phyloP scores from a whole-genome alignment of 2,329 filamentous ascomycete genomes.

The Penicillium griseofulvum region DNA sequence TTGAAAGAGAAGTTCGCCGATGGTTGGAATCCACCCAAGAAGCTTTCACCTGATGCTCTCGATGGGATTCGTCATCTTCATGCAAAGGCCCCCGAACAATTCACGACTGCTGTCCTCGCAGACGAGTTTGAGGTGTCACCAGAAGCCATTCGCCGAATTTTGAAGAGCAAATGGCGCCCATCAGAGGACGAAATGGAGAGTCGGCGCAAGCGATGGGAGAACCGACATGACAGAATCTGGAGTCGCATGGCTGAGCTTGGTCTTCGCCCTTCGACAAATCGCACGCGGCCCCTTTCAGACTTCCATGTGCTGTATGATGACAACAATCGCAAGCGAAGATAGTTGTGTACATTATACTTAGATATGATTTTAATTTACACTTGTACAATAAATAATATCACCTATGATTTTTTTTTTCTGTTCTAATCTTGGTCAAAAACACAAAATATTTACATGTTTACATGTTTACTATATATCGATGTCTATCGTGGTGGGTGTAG shows the following conservation, averaged over 20 bases:
- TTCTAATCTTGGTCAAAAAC: background rate
- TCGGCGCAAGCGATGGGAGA: slow-evolving; percentile 46
- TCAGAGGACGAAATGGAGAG: slow-evolving; percentile 39
- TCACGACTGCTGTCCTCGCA: slow-evolving; percentile 71
- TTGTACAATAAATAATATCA: slow-evolving; percentile 4
- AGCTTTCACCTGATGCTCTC: slow-evolving; percentile 85
- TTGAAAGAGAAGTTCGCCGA: slow-evolving; percentile 74
- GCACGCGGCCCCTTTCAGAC: slow-evolving; percentile 25
- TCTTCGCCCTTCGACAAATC: slow-evolving; percentile 55
- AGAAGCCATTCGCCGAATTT: slow-evolving; percentile 81
- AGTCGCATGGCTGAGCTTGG: slow-evolving; percentile 50
- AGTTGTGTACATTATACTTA: background rate
- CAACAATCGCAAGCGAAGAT: slow-evolving; percentile 10
- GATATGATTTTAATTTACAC: background rate
- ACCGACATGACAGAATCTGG: slow-evolving; percentile 47
- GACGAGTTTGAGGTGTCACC: slow-evolving; percentile 79
- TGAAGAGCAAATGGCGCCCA: slow-evolving; percentile 57
- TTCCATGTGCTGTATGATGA: slow-evolving; percentile 27
- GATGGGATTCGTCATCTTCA: slow-evolving; percentile 86
- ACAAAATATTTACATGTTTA: too few relatives aligned
- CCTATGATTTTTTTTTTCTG: background rate
- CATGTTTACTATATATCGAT: background rate
- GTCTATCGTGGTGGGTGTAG: background rate
- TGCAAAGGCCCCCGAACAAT: slow-evolving; percentile 70
- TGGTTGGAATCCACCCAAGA: slow-evolving; percentile 78